Conservation (phyloP, 306 rosid genomes). For the Sophora flavescens region DNA sequence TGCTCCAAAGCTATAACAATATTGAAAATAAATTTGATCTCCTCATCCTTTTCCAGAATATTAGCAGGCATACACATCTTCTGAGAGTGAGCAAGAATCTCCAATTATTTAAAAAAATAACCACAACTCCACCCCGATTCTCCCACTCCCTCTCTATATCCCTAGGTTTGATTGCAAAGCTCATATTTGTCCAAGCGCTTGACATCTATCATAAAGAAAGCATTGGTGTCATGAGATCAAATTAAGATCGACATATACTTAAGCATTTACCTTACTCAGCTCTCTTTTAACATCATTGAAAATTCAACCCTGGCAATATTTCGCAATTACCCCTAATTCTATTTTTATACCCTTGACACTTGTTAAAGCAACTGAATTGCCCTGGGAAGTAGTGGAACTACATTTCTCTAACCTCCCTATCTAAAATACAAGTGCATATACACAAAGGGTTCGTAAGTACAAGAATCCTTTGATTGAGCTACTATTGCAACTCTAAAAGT, state of each 20-base stretch:
- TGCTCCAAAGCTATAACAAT: slow-evolving; percentile 96
- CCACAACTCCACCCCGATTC: slow-evolving; percentile 97
- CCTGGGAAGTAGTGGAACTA: slow-evolving; percentile 37
- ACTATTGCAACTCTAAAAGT: slow-evolving; percentile 12
- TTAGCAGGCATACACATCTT: slow-evolving; percentile 95
- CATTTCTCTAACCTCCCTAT: slow-evolving; percentile 53
- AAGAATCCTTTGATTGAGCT: slow-evolving; percentile 21
- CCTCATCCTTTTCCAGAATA: slow-evolving; percentile 94
- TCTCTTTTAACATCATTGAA: slow-evolving; percentile 70
- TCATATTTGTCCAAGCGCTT: slow-evolving; percentile 99
- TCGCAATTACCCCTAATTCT: slow-evolving; percentile 47
- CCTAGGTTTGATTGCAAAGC: slow-evolving; percentile 99
- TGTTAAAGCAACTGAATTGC: slow-evolving; percentile 44
- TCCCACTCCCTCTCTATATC: slow-evolving; percentile 99
- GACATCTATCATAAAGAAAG: slow-evolving; percentile 99
- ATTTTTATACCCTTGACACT: slow-evolving; percentile 48
- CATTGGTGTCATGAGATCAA: slow-evolving; percentile 92
- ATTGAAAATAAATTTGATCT: slow-evolving; percentile 88
- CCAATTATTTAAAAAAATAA: slow-evolving; percentile 85
- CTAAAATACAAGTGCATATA: slow-evolving; percentile 15
- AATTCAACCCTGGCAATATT: slow-evolving; percentile 57
- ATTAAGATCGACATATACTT: slow-evolving; percentile 78
- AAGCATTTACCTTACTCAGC: slow-evolving; percentile 83
- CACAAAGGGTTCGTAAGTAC: slow-evolving; percentile 29
- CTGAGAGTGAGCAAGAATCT: slow-evolving; percentile 97